A percentile compares a stretch with the other conserved stretches of the same genome.
Evolutionary conservation across 352 stramenopile species (phyloP).

Genomic region (Phytophthora lateralis): DNA sequence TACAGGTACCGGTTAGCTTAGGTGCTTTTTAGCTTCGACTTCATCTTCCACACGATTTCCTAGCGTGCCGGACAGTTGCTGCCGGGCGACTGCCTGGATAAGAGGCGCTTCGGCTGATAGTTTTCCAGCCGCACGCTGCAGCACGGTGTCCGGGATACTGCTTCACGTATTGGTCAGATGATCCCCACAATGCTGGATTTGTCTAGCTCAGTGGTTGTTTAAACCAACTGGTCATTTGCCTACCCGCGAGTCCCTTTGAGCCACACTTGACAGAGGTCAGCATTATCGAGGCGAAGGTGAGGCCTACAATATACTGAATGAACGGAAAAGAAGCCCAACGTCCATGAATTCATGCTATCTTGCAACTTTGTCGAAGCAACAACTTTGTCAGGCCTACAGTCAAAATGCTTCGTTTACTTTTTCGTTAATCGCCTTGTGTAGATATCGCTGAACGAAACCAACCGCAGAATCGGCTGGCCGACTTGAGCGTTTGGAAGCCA

Average conservation of each 20-base stretch:
- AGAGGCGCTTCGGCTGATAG: background rate
- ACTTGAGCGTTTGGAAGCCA: slow-evolving; percentile 4
- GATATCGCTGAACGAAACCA: background rate
- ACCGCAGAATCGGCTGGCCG: background rate
- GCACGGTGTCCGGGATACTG: slow-evolving; percentile 2
- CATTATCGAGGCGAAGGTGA: background rate
- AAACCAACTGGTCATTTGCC: slow-evolving; percentile 17
- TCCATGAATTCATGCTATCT: background rate
- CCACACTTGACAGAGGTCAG: background rate
- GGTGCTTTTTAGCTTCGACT: background rate
- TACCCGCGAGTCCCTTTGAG: slow-evolving; percentile 15
- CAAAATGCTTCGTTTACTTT: background rate
- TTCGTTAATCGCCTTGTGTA: background rate
- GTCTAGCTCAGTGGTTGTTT: slow-evolving; percentile 7
- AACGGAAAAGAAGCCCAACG: background rate
- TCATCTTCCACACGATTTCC: slow-evolving; percentile 17
- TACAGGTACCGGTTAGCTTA: background rate
- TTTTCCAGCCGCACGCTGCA: background rate
- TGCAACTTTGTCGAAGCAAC: background rate
- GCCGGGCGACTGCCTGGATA: slow-evolving; percentile 3
- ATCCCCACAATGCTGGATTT: slow-evolving; percentile 11
- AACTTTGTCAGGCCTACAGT: background rate
- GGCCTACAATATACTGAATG: background rate
- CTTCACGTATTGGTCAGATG: slow-evolving; percentile 11
- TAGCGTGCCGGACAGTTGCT: slow-evolving; percentile 18